Evolutionary conservation across 2,329 filamentous ascomycete genomes (phyloP).

Genomic region (Pestalotiopsis sp.): DNA sequence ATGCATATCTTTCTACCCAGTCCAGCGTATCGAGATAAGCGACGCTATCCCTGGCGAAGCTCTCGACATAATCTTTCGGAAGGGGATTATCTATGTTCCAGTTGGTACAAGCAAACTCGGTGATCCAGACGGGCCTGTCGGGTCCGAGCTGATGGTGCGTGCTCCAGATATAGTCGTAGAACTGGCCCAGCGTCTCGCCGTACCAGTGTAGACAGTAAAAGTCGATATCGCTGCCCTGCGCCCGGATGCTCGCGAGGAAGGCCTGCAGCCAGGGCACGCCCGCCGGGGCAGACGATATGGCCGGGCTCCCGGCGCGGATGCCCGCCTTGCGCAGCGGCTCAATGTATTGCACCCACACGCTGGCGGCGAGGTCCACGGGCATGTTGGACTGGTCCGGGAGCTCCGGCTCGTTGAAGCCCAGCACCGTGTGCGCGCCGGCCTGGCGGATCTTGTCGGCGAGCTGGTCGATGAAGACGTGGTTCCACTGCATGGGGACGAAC

Average conservation of each 20-base stretch:
- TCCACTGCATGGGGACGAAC: conserved; percentile 9
- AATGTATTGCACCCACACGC: background rate
- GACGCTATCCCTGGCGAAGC: conserved; percentile 4
- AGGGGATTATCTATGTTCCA: background rate
- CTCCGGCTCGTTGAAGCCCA: conserved; percentile 5
- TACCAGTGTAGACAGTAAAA: conserved; percentile 9
- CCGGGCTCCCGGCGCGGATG: background rate
- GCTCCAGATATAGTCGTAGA: conserved; percentile 7
- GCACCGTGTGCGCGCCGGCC: background rate
- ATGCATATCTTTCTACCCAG: background rate
- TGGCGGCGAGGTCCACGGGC: background rate
- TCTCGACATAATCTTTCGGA: background rate
- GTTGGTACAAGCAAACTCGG: conserved; percentile 2
- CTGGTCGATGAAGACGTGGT: background rate
- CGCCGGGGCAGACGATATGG: background rate
- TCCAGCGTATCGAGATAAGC: conserved; percentile 4
- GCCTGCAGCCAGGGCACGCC: background rate
- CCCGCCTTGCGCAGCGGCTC: conserved; percentile 2
- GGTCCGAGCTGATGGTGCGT: background rate
- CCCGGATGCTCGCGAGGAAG: background rate
- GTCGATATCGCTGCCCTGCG: conserved; percentile 4
- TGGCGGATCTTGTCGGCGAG: background rate
- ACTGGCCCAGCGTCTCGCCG: background rate
- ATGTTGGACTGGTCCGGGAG: conserved; percentile 5
- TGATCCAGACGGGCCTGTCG: background rate